These are phyloP conservation scores for Penicillium paxilli DNA, from an alignment of 495 filamentous ascomycete species.

Conservation along the genomic window DNA sequence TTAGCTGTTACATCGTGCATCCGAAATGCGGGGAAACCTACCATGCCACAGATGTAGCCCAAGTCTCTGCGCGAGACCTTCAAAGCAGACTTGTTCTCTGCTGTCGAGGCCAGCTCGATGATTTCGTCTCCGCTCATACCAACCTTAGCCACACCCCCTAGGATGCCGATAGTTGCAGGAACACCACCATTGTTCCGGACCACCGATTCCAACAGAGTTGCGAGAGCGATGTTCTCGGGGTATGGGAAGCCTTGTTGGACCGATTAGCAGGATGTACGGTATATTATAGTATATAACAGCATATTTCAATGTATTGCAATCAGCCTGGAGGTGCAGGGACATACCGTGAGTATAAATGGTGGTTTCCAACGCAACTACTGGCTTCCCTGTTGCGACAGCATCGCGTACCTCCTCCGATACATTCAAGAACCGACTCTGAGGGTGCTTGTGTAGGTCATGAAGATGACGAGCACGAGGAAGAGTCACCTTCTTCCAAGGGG, in stretches of 20 bases:
- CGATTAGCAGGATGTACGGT: too few species aligned
- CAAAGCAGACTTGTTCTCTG: conserved; percentile 58
- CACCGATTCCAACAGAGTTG: conserved; percentile 67
- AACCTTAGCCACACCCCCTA: conserved; percentile 78
- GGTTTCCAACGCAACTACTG: conserved; percentile 89
- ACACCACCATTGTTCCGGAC: conserved; percentile 80
- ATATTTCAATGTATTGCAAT: too few species aligned
- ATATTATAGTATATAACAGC: too few species aligned
- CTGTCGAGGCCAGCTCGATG: conserved; percentile 64
- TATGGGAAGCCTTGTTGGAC: conserved; percentile 69
- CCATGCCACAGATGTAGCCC: conserved; percentile 75
- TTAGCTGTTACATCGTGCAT: conserved; percentile 7
- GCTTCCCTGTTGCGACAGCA: conserved; percentile 68
- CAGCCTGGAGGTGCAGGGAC: conserved; percentile 17
- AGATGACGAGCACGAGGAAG: conserved; percentile 21
- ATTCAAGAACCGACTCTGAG: conserved; percentile 57
- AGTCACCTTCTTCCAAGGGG: conserved; percentile 14
- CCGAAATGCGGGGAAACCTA: conserved; percentile 36
- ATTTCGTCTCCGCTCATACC: conserved; percentile 72
- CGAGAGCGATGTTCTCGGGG: conserved; percentile 73
- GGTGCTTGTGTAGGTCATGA: conserved; percentile 36
- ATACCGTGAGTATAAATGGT: conserved; percentile 84
- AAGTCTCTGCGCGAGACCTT: conserved; percentile 89
- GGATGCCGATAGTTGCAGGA: conserved; percentile 87
- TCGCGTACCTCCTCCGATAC: conserved; percentile 81